Percentiles rank a stretch among this genome's conserved stretches.
Conservation (phyloP, 2,329 filamentous ascomycete genomes). For the Colletotrichum theobromicola region DNA sequence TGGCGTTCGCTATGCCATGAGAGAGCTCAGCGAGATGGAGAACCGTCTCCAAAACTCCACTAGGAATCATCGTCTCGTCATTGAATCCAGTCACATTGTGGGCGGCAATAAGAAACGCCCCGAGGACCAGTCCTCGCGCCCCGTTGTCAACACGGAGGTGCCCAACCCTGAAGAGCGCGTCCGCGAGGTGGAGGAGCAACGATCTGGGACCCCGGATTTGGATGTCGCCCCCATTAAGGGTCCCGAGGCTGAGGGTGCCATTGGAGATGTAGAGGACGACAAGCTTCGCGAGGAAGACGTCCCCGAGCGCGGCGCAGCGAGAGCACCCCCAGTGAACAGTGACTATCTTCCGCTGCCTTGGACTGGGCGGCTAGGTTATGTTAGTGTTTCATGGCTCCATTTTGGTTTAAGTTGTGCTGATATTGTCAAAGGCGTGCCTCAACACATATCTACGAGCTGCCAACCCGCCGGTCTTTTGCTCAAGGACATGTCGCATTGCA, state of each 20-base stretch:
- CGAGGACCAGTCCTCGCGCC: not conserved
- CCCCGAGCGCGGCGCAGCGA: conserved; percentile 39
- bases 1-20: conserved; percentile 44
- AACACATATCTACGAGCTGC: conserved; percentile 88
- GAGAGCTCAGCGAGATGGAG: conserved; percentile 56
- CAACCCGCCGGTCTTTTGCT: conserved; percentile 86
- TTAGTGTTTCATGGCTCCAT: conserved; percentile 46
- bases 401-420: not conserved
- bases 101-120: not conserved
- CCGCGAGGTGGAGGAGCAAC: not conserved
- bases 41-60: conserved; percentile 45
- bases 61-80: conserved; percentile 51
- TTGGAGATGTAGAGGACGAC: conserved; percentile 23
- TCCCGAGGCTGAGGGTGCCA: conserved; percentile 26
- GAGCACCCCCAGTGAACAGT: conserved; percentile 82
- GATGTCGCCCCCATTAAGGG: conserved; percentile 27
- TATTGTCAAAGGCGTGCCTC: conserved; percentile 71
- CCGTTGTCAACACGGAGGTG: not conserved
- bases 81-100: conserved; percentile 44
- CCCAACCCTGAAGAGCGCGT: conserved; percentile 4
- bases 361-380: conserved; percentile 89
- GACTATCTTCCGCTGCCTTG: conserved; percentile 84
- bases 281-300: conserved; percentile 23
- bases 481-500: conserved; percentile 87
- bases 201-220: conserved; percentile 7